A percentile compares a stretch with the other conserved stretches of the same genome.
Conservation (phyloP, 345 rosid genomes). For the Eucalyptus polybractea region DNA sequence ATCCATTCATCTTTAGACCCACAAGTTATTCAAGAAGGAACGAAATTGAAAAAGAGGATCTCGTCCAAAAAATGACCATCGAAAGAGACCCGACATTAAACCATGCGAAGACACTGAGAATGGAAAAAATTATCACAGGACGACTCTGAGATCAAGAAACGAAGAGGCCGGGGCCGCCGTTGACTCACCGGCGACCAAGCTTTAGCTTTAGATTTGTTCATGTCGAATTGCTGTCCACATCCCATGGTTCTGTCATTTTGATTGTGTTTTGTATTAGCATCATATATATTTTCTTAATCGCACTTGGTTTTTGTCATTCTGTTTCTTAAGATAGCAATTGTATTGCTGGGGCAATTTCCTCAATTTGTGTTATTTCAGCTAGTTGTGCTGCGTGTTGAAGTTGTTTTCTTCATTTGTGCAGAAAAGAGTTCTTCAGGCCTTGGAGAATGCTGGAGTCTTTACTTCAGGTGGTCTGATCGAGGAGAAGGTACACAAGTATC, state of each 20-base stretch:
- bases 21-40: not conserved
- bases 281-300: too few relatives aligned
- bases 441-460: conserved; percentile 77
- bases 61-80: not conserved
- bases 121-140: not conserved
- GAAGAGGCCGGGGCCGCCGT: not conserved
- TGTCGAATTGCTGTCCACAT: too few relatives aligned
- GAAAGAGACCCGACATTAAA: not conserved
- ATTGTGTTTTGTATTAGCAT: too few relatives aligned
- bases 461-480: conserved; percentile 88
- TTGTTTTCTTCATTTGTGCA: not conserved
- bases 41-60: not conserved
- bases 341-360: too few relatives aligned
- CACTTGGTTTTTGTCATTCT: too few relatives aligned
- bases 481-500: conserved; percentile 61
- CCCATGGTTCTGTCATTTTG: too few relatives aligned
- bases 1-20: not conserved
- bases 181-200: conserved; percentile 46
- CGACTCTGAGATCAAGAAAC: not conserved
- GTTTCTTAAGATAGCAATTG: too few relatives aligned
- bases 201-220: too few relatives aligned
- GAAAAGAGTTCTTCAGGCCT: too few relatives aligned
- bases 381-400: too few relatives aligned
- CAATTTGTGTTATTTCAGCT: too few relatives aligned
- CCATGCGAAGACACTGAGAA: not conserved